A percentile compares a stretch with the other conserved stretches of the same genome.
Conservation (phyloP, 2,329 filamentous ascomycete genomes). For the Xylaria sp. region DNA sequence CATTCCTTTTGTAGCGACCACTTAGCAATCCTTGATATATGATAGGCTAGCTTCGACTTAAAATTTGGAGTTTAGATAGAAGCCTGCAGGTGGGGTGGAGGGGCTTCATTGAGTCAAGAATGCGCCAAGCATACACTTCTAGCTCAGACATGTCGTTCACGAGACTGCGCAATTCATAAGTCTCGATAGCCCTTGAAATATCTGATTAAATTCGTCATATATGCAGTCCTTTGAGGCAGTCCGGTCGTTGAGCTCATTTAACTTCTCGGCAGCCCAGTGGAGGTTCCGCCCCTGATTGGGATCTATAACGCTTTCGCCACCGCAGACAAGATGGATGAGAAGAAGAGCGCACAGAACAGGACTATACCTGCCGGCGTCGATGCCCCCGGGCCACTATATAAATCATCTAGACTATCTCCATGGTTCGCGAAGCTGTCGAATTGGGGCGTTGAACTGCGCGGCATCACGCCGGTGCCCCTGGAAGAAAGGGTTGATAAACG, state of each 20-base stretch:
- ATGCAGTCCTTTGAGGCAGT: background rate
- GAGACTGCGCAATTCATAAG: background rate
- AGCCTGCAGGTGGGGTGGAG: background rate
- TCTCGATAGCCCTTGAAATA: background rate
- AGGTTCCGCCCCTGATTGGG: background rate
- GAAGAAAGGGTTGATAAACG: constrained; percentile 48
- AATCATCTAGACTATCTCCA: constrained; percentile 14
- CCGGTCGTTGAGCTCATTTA: background rate
- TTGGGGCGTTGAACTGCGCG: constrained; percentile 44
- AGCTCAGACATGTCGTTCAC: background rate
- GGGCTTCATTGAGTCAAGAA: background rate
- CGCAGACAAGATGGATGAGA: constrained; percentile 6
- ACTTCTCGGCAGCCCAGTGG: background rate
- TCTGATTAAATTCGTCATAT: background rate
- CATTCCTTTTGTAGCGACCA: background rate
- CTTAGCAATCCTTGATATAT: background rate
- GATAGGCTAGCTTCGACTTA: constrained; percentile 5
- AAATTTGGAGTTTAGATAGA: background rate
- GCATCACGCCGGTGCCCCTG: constrained; percentile 47
- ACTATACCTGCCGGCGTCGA: background rate
- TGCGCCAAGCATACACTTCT: background rate
- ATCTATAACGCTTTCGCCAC: background rate
- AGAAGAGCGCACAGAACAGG: background rate
- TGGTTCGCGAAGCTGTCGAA: constrained; percentile 31
- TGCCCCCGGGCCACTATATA: constrained; percentile 12